These are phyloP conservation scores for Ochromonas danica DNA, from an alignment of 108 stramenopile genomes.

Conservation along the genomic window DNA sequence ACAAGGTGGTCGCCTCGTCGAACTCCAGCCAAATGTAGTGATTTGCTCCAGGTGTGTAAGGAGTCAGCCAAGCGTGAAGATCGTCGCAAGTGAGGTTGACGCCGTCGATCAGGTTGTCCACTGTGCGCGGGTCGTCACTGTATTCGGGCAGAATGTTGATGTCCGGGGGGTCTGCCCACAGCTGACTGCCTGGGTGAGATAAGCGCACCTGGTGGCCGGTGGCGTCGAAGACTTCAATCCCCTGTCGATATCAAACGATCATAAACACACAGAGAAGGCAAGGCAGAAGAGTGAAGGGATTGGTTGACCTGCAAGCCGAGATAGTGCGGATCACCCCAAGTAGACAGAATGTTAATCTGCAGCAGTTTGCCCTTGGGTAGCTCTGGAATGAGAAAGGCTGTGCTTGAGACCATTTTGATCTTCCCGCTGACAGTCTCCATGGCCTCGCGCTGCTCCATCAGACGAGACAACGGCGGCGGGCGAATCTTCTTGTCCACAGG, in stretches of 20 bases:
- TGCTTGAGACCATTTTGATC: not conserved
- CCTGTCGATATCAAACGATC: no score
- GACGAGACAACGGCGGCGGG: not conserved
- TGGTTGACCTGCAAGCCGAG: conserved; percentile 49
- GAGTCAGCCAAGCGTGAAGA: conserved; percentile 53
- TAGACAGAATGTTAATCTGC: conserved; percentile 40
- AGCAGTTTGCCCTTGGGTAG: conserved; percentile 37
- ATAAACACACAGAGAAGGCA: no score
- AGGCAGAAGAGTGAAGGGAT: no score
- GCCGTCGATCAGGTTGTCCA: conserved; percentile 49
- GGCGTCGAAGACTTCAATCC: conserved; percentile 46
- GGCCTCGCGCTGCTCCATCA: not conserved
- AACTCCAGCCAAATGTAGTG: conserved; percentile 39
- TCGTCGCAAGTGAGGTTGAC: conserved; percentile 49
- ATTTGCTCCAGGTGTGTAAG: conserved; percentile 38
- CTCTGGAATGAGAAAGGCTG: conserved; percentile 8
- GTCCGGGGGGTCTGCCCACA: conserved; percentile 47
- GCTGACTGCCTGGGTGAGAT: not conserved
- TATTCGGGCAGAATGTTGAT: conserved; percentile 50
- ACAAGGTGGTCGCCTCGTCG: not conserved
- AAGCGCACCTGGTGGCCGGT: conserved; percentile 29
- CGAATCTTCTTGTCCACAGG: not conserved
- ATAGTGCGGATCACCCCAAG: conserved; percentile 52
- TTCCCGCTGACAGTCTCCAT: not conserved
- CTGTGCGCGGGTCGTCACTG: conserved; percentile 45